Evolutionary conservation across 192 early-diverging fungal species (phyloP), one percentile per base, ranked within the genome.

Genomic region (Backusella tuberculispora): DNA sequence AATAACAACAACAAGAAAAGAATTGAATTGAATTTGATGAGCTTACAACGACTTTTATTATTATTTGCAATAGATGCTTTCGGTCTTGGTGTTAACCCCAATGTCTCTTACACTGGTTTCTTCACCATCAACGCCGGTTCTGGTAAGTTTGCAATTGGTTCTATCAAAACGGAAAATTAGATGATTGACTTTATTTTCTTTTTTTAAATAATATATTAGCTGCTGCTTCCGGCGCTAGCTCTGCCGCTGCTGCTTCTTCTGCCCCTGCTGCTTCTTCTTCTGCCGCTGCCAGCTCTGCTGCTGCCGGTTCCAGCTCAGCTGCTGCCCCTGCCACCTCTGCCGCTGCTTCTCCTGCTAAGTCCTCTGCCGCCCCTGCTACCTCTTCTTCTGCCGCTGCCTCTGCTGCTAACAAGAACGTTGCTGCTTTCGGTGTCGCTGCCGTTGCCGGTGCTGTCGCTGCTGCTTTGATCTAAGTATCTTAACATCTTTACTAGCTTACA

Each of bases 51-150:
- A 60, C 45, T 37, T 72, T 47, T 38, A 50, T 48, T 70, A 19
- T 37, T 64, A 37, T 15, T 45, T 17, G 24, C 17, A 67, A 15
- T 72, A 75, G 79, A 80, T 73, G 79, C 79, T 14, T 26, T 80
- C 15, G 43, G 26, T 29, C 42, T 76, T 34, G 79, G 79, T 64
- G 6, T 17, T 2, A 65, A 63, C 21, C 79, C 79, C 37, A 73
- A 80, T 24, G 38, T 73, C 19, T 44, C 46, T 34, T 80, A 71
- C 70, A 21, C 43, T 64, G 74, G 74, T 29, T 37, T 44, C 42
- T 73, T 80, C 41, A 69, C 79, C 34, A 73, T 80, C 50, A 26
- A 42, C 7, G 69, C 73, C 42, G 73, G 38, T 21, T 14, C 4
- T 40, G 34, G 60, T 74, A 29, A 46, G 64, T 37, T 48, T 21